phyloP scores from a whole-genome alignment of 2,329 filamentous ascomycete genomes.

The Aspergillus nomiae region DNA sequence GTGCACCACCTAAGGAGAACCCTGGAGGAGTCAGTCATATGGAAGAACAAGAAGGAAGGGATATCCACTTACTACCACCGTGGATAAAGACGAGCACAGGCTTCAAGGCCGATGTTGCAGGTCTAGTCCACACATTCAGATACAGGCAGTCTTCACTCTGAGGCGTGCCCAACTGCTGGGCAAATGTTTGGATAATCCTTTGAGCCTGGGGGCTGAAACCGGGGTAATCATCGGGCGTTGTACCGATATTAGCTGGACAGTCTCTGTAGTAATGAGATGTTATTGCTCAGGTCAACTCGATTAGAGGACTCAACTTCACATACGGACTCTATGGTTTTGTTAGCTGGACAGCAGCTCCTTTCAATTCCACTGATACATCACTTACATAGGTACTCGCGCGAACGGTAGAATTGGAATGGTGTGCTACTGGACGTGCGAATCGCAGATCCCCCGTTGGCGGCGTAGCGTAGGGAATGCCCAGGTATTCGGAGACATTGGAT shows the following conservation, averaged over 20 bases:
- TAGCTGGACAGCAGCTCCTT: not conserved
- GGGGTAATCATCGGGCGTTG: conserved; percentile 21
- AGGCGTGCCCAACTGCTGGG: conserved; percentile 21
- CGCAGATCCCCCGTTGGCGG: conserved; percentile 30
- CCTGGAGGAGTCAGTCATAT: conserved; percentile 23
- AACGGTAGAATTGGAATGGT: conserved; percentile 12
- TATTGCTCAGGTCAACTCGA: not conserved
- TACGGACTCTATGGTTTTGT: conserved; percentile 16
- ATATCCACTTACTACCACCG: conserved; percentile 38
- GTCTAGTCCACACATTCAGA: conserved; percentile 36
- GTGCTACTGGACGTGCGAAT: conserved; percentile 27
- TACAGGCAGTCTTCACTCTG: conserved; percentile 41
- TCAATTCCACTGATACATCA: not conserved
- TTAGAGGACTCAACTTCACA: not conserved
- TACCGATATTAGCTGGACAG: conserved; percentile 23
- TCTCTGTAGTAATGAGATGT: conserved; percentile 15
- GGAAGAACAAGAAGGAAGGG: not conserved
- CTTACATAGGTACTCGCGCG: conserved; percentile 15
- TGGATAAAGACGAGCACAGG: conserved; percentile 47
- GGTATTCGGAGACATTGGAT: conserved; percentile 26
- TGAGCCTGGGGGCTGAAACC: conserved; percentile 23
- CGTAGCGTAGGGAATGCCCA: conserved; percentile 32
- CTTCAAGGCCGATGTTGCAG: conserved; percentile 23
- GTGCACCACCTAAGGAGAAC: conserved; percentile 38
- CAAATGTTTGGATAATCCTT: conserved; percentile 24